A percentile compares a stretch with the other conserved stretches of the same genome.
Evolutionary conservation across 2,329 filamentous ascomycete species (phyloP).

Genomic region (Nemania bipapillata): DNA sequence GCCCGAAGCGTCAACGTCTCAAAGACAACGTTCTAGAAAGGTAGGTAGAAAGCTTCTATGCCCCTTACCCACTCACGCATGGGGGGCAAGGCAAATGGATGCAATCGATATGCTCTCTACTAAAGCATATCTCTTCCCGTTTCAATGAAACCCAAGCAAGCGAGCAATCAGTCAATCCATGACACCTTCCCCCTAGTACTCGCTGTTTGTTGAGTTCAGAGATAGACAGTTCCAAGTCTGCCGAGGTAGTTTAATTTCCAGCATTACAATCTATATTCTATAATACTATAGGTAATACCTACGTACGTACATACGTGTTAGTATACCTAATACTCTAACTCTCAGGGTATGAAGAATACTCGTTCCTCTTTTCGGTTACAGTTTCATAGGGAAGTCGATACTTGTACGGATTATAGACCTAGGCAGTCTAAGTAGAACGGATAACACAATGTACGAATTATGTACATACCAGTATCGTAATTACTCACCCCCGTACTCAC

Average conservation of each 20-base stretch:
- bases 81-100: constrained; percentile 1
- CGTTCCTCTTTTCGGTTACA: too few species aligned
- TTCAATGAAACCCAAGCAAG: not conserved
- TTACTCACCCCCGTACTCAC: too few species aligned
- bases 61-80: not conserved
- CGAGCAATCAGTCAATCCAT: not conserved
- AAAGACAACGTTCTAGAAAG: constrained; percentile 17
- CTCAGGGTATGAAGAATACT: too few species aligned
- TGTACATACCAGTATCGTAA: too few species aligned
- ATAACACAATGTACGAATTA: too few species aligned
- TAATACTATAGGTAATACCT: too few species aligned
- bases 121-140: not conserved
- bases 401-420: too few species aligned
- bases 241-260: not conserved
- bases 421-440: too few species aligned
- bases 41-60: constrained; percentile 12
- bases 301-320: too few species aligned
- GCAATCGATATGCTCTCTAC: not conserved
- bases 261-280: not conserved
- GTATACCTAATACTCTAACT: too few species aligned
- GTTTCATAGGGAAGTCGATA: too few species aligned
- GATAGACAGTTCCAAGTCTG: not conserved
- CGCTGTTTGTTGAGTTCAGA: not conserved
- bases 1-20: not conserved
- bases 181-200: not conserved